Evolutionary conservation across 352 stramenopile species (phyloP), one percentile per base, ranked within the genome.

Genomic region (Pythium vanterpoolii): DNA sequence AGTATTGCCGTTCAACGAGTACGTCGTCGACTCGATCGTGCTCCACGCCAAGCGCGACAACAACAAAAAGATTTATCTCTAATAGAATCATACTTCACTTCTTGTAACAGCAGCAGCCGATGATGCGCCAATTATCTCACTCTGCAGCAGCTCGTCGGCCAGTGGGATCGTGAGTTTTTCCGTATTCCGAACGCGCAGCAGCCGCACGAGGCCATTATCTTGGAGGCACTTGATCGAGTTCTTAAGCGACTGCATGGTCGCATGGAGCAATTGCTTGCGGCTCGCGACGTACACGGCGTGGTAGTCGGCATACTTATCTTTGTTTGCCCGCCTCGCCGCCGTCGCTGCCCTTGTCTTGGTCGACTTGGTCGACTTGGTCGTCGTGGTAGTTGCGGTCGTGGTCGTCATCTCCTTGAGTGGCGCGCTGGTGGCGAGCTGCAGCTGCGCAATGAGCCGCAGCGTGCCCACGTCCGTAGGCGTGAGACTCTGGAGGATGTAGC

Each of bases 1-100:
- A n/a, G n/a, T n/a, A n/a, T n/a, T 90, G 46, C 87, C 87, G 60
- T 84, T 90, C 49, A 74, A 73, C 55, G 77, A 90, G 68, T 90
- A 87, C 50, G 68, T 64, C 1, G 77, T 90, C 57, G 77, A 90
- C 44, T 74, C 77, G 2, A 78, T 86, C 27, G 66, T 62, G 8
- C 50, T 90, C 33, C 77, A 87, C 60, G 77, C 87, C 60, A 69
- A 75, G 36, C 87, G 87, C 77, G 79, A 89, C 31, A 72, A 85
- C 28, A 76, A 82, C 62, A 77, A 87, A 62, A 76, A 86, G 48
- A 83, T 89, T 23, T 74, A 80, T 44, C 59, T 89, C 34, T 89
- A 65, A 18, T n/a, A n/a, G n/a, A n/a, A n/a, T n/a, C n/a, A n/a
- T n/a, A 21, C 10, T 49, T 33, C 26, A 33, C 21, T 49, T 21